Evolutionary conservation across 2,329 filamentous ascomycete genomes (phyloP), one percentile per base, ranked within the genome.

Genomic region (Alternaria sp.): DNA sequence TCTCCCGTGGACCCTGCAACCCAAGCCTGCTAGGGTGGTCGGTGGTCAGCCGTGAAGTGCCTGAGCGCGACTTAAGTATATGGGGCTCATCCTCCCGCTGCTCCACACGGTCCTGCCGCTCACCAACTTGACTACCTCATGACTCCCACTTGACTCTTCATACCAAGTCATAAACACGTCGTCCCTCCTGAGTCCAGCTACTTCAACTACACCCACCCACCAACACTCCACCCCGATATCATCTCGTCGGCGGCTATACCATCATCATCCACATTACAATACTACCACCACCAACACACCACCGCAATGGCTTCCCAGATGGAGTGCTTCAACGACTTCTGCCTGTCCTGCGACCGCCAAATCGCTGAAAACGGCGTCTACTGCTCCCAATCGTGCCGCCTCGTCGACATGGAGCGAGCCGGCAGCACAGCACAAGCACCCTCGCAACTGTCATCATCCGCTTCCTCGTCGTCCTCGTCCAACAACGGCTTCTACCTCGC

Each of bases 331-430:
- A 92, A 92, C 81, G 91, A 96, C 82, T 97, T 93, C 87, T 97
- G 94, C 86, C 89, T 97, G 74, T 90, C 92, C 84, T 97, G 94
- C 85, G 94, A 97, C 84, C 91, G 91, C 83, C 92, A 96, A 83
- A 94, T 92, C 64, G 88, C 92, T 60, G 80, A 82, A 64, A 90
- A 90, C 66, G 90, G 90, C 68, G 89, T 92, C 70, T 97, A 97
- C 86, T 97, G 94, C 87, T 97, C 93, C 50, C 94, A 97, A 83
- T 88, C 92, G 28, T 97, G 94, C 87, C 89, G 93, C 69, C 86
- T 97, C 47, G 91, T 92, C 70, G 94, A 97, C 82, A 89, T 95
- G 73, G 94, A 97, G 81, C 90, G 89, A 81, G 89, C 87, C 61
- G 75, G 74, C 65, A 74, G 55, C 58, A 79, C 79, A 41, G 75